Conservation (phyloP, 768 basidiomycete genomes). For the Auricularia sp. region DNA sequence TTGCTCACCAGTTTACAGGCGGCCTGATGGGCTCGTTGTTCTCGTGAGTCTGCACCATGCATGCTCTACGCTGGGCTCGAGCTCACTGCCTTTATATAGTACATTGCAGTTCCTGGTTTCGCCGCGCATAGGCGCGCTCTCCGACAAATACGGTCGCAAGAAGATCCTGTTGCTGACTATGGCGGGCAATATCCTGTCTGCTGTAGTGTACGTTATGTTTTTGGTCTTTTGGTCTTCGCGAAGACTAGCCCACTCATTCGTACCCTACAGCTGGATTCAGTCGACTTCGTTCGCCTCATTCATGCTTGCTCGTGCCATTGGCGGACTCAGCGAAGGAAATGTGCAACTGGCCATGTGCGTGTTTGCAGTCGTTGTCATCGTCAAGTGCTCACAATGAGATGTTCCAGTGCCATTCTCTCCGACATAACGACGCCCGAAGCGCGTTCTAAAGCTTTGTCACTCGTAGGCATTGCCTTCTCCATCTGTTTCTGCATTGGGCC, state of each 20-base stretch:
- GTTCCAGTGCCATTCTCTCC: conserved; percentile 78
- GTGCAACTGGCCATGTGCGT: conserved; percentile 90
- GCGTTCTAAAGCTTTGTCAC: conserved; percentile 76
- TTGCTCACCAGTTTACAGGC: conserved; percentile 27
- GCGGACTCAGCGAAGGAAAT: conserved; percentile 93
- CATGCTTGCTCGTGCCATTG: conserved; percentile 81
- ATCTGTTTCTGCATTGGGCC: conserved; percentile 91
- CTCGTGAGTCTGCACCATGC: conserved; percentile 47
- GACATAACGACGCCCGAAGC: conserved; percentile 76
- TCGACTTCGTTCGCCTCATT: conserved; percentile 88
- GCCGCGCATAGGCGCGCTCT: conserved; percentile 71
- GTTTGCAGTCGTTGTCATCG: background rate
- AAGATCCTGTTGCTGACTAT: conserved; percentile 75
- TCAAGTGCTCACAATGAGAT: conserved; percentile 3
- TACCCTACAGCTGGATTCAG: conserved; percentile 61
- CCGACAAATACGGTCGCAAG: conserved; percentile 86
- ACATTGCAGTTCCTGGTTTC: conserved; percentile 78
- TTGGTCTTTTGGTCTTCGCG: conserved; percentile 4
- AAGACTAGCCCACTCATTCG: background rate
- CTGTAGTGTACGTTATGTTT: conserved; percentile 52
- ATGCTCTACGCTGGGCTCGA: background rate
- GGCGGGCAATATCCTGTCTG: conserved; percentile 91
- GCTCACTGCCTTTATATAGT: conserved; percentile 27
- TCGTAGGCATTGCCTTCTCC: conserved; percentile 93
- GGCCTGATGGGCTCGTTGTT: conserved; percentile 92